Evolutionary conservation across 352 stramenopile genomes (phyloP).

Genomic region (Pythium oligandrum): DNA sequence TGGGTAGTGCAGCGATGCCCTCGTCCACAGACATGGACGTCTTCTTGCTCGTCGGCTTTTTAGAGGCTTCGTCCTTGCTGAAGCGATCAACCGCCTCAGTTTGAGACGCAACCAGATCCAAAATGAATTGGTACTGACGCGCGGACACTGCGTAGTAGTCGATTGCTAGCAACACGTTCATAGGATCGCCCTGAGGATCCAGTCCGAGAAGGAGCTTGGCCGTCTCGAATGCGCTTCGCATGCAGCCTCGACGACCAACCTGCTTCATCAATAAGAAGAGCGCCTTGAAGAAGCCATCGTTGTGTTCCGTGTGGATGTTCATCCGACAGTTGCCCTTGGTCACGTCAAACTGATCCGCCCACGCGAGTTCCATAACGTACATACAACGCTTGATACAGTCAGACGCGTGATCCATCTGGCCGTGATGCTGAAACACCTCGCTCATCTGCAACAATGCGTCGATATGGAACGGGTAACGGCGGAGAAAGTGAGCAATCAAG

Average conservation of each 20-base stretch:
- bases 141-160: conserved; percentile 84
- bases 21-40: conserved; percentile 7
- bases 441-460: conserved; percentile 84
- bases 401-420: conserved; percentile 79
- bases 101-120: conserved; percentile 59
- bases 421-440: conserved; percentile 85
- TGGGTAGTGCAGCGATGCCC: conserved; percentile 51
- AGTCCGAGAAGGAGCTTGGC: conserved; percentile 68
- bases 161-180: conserved; percentile 74
- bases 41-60: neutral
- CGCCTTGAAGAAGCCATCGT: conserved; percentile 67
- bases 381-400: conserved; percentile 86
- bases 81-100: conserved; percentile 51
- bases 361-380: conserved; percentile 78
- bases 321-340: conserved; percentile 77
- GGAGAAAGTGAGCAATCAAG: conserved; percentile 72
- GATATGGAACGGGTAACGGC: conserved; percentile 82
- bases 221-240: conserved; percentile 83
- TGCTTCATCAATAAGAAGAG: conserved; percentile 84
- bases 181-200: conserved; percentile 73
- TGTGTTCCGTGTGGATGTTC: conserved; percentile 75
- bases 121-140: conserved; percentile 73
- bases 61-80: conserved; percentile 3
- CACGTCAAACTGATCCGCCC: conserved; percentile 81
- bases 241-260: conserved; percentile 72